A percentile compares a stretch with the other conserved stretches of the same genome.
phyloP scores from a whole-genome alignment of 441 rosid genomes.

The Eruca vesicaria region DNA sequence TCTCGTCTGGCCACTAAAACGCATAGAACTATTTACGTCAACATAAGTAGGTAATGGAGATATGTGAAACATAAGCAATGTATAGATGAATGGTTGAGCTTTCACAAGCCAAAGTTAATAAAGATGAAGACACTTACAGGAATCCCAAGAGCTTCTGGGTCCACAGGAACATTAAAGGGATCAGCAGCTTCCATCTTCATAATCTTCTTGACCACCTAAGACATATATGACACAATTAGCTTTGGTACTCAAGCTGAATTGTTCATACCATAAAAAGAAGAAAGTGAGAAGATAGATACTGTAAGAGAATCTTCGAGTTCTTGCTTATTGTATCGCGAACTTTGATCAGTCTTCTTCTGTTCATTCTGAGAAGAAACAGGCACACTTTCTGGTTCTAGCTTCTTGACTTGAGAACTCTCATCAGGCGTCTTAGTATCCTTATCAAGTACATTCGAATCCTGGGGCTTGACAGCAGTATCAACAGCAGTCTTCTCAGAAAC shows the following conservation, averaged over 20 bases:
- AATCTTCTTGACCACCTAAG: not conserved
- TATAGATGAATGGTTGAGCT: not conserved
- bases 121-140: conserved; percentile 64
- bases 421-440: conserved; percentile 12
- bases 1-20: not conserved
- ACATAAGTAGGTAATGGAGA: not conserved
- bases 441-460: not conserved
- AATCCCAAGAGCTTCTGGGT: conserved; percentile 75
- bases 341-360: conserved; percentile 39
- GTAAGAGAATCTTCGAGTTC: conserved; percentile 69
- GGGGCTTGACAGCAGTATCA: conserved; percentile 20
- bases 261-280: not conserved
- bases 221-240: not conserved
- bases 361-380: conserved; percentile 43
- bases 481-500: conserved; percentile 36
- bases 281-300: conserved; percentile 41
- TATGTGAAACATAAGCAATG: not conserved
- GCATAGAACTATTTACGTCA: not conserved
- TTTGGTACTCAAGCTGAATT: not conserved
- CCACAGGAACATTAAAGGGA: not conserved
- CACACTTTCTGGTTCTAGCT: conserved; percentile 19
- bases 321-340: conserved; percentile 51
- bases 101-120: not conserved
- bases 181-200: not conserved
- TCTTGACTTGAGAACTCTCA: conserved; percentile 12